phyloP scores from a whole-genome alignment of 257 asterid genomes.

The Solanum ossicruentum region DNA sequence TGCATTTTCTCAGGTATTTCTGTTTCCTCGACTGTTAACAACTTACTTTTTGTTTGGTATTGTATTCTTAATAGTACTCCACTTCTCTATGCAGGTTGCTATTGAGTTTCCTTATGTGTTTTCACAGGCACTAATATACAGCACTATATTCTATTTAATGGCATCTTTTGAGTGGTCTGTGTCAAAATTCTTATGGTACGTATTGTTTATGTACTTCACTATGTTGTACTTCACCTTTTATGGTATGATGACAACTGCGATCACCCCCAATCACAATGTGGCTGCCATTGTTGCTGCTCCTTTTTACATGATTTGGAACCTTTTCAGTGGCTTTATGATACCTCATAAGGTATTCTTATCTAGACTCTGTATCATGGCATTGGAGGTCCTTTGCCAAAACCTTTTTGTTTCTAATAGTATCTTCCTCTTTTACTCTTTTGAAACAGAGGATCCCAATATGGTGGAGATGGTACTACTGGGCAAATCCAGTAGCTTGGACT shows the following conservation, averaged over 20 bases:
- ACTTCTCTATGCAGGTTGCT: conserved; percentile 49
- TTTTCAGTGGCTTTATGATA: conserved; percentile 91
- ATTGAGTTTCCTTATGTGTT: conserved; percentile 84
- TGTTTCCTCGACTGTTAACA: neutral
- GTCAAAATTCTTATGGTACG: conserved; percentile 57
- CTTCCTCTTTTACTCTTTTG: neutral
- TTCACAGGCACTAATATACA: conserved; percentile 52
- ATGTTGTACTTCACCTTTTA: conserved; percentile 81
- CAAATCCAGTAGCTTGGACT: conserved; percentile 90
- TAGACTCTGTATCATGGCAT: neutral
- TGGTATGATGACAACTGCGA: conserved; percentile 98
- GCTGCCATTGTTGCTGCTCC: conserved; percentile 89
- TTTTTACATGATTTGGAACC: conserved; percentile 94
- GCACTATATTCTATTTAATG: conserved; percentile 65
- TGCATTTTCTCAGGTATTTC: conserved; percentile 80
- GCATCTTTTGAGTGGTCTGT: conserved; percentile 74
- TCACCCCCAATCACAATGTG: conserved; percentile 85
- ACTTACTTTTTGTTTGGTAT: neutral
- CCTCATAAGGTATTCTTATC: conserved; percentile 63
- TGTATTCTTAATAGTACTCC: neutral
- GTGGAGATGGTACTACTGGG: conserved; percentile 99
- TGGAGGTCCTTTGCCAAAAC: neutral
- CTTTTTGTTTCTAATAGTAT: neutral
- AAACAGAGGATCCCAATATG: conserved; percentile 78
- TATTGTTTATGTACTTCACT: conserved; percentile 66